Evolutionary conservation across 2,329 filamentous ascomycete genomes (phyloP).

Genomic region (Colletotrichum sp.): DNA sequence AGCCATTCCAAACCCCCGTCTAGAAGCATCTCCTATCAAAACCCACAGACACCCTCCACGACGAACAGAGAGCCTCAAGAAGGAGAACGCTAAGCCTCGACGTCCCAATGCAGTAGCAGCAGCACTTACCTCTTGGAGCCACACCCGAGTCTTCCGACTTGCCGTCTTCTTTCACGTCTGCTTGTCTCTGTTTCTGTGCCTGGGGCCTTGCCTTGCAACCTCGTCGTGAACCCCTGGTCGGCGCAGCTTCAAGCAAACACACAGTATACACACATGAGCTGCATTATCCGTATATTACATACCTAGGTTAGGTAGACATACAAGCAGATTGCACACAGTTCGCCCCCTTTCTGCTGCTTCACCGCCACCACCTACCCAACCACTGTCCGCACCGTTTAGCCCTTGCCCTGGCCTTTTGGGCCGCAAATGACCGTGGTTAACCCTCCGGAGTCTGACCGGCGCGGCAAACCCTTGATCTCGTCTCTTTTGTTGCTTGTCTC

Average conservation of each 20-base stretch:
- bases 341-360: background rate
- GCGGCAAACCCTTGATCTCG: background rate
- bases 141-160: background rate
- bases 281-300: background rate
- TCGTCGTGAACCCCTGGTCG: background rate
- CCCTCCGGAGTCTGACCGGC: background rate
- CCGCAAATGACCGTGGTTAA: background rate
- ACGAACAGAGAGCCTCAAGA: conserved; percentile 8
- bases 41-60: background rate
- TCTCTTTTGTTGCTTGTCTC: background rate
- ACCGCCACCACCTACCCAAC: background rate
- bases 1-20: background rate
- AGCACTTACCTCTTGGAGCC: background rate
- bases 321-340: background rate
- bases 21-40: background rate
- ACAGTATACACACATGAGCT: background rate
- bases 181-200: background rate
- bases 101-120: background rate
- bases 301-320: background rate
- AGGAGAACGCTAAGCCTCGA: background rate
- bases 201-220: background rate
- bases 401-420: background rate
- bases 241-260: background rate
- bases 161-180: background rate
- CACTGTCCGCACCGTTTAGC: background rate